Evolutionary conservation across 148 eudicot genomes (phyloP).

Genomic region (Gaultheria prostrata): DNA sequence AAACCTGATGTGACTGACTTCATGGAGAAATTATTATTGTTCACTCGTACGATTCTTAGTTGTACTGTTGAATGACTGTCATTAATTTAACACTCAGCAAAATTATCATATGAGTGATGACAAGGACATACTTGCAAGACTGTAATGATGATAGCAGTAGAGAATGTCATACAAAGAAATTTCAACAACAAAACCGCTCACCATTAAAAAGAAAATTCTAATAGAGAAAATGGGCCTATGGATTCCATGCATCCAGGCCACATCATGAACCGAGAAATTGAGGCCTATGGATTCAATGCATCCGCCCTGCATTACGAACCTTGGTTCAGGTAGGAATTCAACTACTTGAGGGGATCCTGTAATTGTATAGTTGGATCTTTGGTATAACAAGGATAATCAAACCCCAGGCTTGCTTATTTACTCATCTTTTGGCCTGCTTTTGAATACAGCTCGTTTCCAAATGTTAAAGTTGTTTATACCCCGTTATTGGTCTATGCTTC

Average conservation of each 20-base stretch:
- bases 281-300: background rate
- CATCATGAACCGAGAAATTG: background rate
- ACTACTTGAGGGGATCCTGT: background rate
- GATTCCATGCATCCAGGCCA: background rate
- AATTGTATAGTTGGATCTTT: background rate
- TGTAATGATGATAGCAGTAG: background rate
- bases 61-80: background rate
- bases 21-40: background rate
- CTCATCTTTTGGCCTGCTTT: constrained; percentile 5
- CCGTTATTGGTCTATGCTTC: background rate
- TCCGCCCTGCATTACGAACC: background rate
- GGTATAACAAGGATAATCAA: background rate
- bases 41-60: background rate
- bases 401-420: constrained; percentile 5
- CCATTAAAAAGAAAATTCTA: background rate
- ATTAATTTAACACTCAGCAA: background rate
- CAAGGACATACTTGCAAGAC: background rate
- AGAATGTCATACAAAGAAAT: background rate
- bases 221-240: background rate
- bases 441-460: background rate
- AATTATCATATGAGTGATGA: background rate
- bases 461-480: background rate
- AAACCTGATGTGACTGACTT: background rate
- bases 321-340: background rate
- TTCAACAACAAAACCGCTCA: background rate